Conservation (phyloP, 306 rosid genomes). For the Quercus parvula region DNA sequence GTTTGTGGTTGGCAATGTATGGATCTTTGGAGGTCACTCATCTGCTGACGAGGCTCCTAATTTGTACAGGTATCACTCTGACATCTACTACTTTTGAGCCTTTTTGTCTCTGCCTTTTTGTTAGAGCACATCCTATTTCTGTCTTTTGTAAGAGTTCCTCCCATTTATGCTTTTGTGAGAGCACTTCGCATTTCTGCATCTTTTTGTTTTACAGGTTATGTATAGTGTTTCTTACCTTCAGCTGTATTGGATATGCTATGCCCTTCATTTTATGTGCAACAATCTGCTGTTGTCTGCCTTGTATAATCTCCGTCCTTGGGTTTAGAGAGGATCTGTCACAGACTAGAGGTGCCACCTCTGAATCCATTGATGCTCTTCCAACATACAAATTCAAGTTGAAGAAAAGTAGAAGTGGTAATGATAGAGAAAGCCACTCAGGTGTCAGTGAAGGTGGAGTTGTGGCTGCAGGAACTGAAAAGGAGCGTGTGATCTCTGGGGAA, state of each 20-base stretch:
- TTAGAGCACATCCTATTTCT: slow-evolving; percentile 4
- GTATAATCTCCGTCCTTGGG: slow-evolving; percentile 92
- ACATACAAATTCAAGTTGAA: slow-evolving; percentile 87
- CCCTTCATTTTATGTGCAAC: slow-evolving; percentile 98
- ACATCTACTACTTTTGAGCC: slow-evolving; percentile 7
- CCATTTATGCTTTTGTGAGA: slow-evolving; percentile 12
- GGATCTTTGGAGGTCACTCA: slow-evolving; percentile 94
- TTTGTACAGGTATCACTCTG: slow-evolving; percentile 71
- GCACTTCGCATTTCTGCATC: slow-evolving; percentile 17
- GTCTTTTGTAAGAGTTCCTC: slow-evolving; percentile 3
- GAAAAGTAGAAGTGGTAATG: slow-evolving; percentile 57
- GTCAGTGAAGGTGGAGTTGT: slow-evolving; percentile 73
- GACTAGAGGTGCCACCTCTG: slow-evolving; percentile 87
- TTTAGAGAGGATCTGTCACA: slow-evolving; percentile 83
- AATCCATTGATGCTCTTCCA: slow-evolving; percentile 83
- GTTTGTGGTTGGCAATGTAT: slow-evolving; percentile 97
- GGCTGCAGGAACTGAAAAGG: slow-evolving; percentile 91
- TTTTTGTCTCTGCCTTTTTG: not conserved
- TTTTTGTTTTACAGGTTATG: slow-evolving; percentile 71
- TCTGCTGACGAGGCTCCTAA: slow-evolving; percentile 78
- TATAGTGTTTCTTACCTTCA: slow-evolving; percentile 86
- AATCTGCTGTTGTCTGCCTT: slow-evolving; percentile 97
- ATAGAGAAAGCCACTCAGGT: slow-evolving; percentile 42
- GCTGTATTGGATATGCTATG: slow-evolving; percentile 98
- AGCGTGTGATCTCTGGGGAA: slow-evolving; percentile 83